Base-by-base conservation (phyloP, 192 early-diverging fungal genomes). In the Gigaspora rosea region DNA sequence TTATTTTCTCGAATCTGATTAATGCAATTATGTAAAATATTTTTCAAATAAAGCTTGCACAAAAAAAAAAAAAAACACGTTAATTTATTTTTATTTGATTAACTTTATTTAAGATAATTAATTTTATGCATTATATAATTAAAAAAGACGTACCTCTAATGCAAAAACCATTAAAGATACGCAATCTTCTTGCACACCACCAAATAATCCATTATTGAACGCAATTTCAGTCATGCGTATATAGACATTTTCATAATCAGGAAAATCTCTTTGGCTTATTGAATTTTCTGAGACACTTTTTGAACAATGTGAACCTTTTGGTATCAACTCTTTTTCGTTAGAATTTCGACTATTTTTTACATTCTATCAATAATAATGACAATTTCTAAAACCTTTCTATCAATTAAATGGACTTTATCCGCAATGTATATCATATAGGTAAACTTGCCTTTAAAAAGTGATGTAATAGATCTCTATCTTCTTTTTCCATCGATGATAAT, bases 171-270 rank as follows among this genome's bases (percentile, higher is more conserved):
- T 66, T 36, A 66, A 66, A 66, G 33, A 47, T 46, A 41, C 64
- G 46, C 64, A 66, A 66, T 66, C 64, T 46, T 66, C 64, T n/a
- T 33, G n/a, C 5, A 66, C 35, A 3, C 64, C 64, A 47, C 64
- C n/a, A 66, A 41, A 46, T 66, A 66, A 48, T 66, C 36, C 64
- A 66, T 66, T 15, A 66, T 66, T 41, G 18, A 46, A 48, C 8
- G 64, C 64, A 46, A 66, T 47, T 66, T 66, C 64, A 8, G 64
- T 66, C 64, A 66, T 66, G 16, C 41, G 33, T 66, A n/a, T 36
- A 46, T 66, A 66, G 41, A 66, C 9, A n/a, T 33, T n/a, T 16
- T 66, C 18, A 46, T 47, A 66, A 10, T 48, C 64, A 16, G 36
- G 41, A 66, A 48, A 9, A 8, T n/a, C 41, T 18, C 13, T 41